Evolutionary conservation across 169 alveolate species (phyloP), one percentile per base, ranked within the genome.

Genomic region (Cardiosporidium cionae): DNA sequence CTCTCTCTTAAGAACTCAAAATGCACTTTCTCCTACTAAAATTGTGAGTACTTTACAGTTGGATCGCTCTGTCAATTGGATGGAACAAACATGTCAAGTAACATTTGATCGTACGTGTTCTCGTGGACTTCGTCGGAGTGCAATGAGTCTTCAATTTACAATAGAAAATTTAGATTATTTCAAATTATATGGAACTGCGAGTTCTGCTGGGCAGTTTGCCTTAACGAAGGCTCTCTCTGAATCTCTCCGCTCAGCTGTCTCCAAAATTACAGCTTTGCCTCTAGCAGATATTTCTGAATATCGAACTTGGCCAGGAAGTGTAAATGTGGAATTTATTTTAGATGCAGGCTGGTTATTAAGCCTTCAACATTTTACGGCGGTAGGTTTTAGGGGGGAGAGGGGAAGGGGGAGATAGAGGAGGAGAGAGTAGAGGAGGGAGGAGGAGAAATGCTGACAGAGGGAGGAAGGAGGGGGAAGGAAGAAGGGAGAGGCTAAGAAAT

Each of bases 51-150:
- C 58, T n/a, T 44, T 16, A 16, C 27, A 44, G 27, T n/a, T 44
- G n/a, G 58, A 44, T n/a, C 16, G n/a, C 34, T 3, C 5, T 68
- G 75, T 32, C 34, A 36, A 28, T 68, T 25, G 0, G 72, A n/a
- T 1, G 22, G 0, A 0, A n/a, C 22, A 7, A 6, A n/a, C 22
- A 0, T 35, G 9, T 7, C 72, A 76, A 74, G 63, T 52, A 32
- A 68, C 52, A 4, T 62, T 76, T 28, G 82, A 76, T 64, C 70
- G 82, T 5, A 76, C 82, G 33, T 76, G 82, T 34, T 69, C 82
- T 0, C 37, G 77, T 0, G 82, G 82, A 4, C 62, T 70, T 44
- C 64, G 52, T 37, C 76, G 82, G 29, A 52, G 33, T 4, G 82
- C 69, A 32, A 66, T 44, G 32, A 71, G 74, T 22, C 69, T 76